Evolutionary conservation across 352 stramenopile species (phyloP), one percentile per base, ranked within the genome.

Genomic region (Phytophthora uliginosa): DNA sequence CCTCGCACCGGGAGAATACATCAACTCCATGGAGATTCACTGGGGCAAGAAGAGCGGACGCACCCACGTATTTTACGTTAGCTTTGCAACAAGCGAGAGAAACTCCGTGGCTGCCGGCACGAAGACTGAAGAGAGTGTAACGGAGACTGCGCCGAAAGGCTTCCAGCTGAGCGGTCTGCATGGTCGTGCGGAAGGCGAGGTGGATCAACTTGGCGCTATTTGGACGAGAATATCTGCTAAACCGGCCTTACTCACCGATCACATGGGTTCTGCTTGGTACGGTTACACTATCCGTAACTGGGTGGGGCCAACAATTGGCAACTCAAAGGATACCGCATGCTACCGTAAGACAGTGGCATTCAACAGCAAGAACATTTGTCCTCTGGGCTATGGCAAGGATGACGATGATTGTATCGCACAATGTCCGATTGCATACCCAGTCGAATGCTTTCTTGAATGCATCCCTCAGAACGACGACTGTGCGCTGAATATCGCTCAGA

Each of bases 361-460:
- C 63, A 66, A 24, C 57, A 62, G 22, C 70, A 77, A 48, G 78
- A 83, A 73, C 42, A 52, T 64, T 0, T 87, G 80, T 52, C 69
- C 74, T 12, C 40, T 60, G 9, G 75, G 60, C 65, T 65, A 80
- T 34, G 82, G 73, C 38, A 82, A 89, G 60, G 79, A 83, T 4
- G 55, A 87, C 54, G 77, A 69, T 12, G 85, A 79, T 7, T 91
- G 84, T 70, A 89, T 83, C 80, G 78, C 82, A 8, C 71, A 89
- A 64, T 92, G 84, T 33, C 84, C 84, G 1, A 40, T 90, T 18
- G 74, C 89, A 47, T 92, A 90, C 69, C 84, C 84, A 1, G 84
- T 92, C 4, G 34, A 20, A 34, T 68, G 61, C 36, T n/a, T 4
- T 2, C 18, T 58, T 6, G 61, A 68, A 20, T 68, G 61, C 20